Evolutionary conservation across 768 basidiomycete genomes (phyloP).

Genomic region (Boletus vermiculosoides): DNA sequence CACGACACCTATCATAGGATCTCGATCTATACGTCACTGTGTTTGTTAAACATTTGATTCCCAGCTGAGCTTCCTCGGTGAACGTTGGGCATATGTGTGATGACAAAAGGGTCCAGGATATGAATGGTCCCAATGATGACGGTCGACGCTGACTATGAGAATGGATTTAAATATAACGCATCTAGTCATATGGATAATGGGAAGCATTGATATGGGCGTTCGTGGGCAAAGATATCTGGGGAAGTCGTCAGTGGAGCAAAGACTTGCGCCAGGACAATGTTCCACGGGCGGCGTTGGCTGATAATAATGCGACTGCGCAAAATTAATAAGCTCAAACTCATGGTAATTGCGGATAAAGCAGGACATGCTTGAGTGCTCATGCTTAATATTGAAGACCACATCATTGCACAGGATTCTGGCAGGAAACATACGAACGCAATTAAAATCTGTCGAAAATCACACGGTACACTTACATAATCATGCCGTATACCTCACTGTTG

Average conservation of each 20-base stretch:
- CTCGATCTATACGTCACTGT: background rate
- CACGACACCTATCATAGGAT: background rate
- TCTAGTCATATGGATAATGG: background rate
- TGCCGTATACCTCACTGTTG: no score
- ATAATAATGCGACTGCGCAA: background rate
- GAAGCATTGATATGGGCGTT: background rate
- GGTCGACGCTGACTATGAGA: background rate
- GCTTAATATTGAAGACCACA: no score
- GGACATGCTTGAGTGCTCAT: background rate
- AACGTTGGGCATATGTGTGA: background rate
- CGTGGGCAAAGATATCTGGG: background rate
- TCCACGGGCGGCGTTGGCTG: no score
- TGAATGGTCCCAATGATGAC: background rate
- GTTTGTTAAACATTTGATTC: background rate
- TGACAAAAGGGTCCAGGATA: background rate
- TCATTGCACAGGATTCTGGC: background rate
- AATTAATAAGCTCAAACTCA: background rate
- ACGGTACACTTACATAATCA: no score
- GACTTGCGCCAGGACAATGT: no score
- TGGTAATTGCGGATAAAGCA: background rate
- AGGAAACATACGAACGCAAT: no score
- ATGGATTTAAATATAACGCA: background rate
- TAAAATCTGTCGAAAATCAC: no score
- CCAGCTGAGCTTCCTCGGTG: background rate
- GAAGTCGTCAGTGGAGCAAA: background rate